Conservation (phyloP, 2,329 filamentous ascomycete genomes). For the Pestalotiopsis fici region DNA sequence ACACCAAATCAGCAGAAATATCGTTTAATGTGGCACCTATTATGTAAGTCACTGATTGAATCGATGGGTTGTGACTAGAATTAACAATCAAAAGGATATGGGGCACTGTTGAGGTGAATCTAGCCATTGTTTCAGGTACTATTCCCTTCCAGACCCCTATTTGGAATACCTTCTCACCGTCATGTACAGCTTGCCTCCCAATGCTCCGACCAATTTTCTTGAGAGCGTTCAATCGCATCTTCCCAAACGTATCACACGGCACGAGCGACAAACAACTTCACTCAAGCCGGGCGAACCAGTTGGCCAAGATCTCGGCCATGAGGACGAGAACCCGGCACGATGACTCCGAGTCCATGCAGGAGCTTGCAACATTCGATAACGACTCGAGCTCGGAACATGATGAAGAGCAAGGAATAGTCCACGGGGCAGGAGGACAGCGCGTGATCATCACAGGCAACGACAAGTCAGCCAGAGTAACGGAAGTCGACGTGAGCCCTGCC, state of each 20-base stretch:
- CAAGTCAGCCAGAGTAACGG: neutral
- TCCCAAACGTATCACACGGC: neutral
- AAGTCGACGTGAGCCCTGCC: neutral
- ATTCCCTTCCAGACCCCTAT: no score
- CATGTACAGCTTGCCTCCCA: conserved; percentile 5
- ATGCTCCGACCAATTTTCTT: conserved; percentile 9
- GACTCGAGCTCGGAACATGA: neutral
- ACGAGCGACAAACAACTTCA: neutral
- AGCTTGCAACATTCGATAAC: neutral
- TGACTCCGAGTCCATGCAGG: neutral
- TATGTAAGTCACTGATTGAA: conserved; percentile 5
- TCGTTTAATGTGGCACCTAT: conserved; percentile 24
- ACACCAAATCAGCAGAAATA: conserved; percentile 22
- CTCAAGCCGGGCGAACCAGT: neutral
- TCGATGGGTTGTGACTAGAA: neutral
- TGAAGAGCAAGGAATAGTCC: neutral
- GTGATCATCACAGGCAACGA: conserved; percentile 3
- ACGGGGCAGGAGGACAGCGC: neutral
- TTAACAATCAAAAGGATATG: conserved; percentile 15
- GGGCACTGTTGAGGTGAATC: conserved; percentile 29
- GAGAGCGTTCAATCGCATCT: conserved; percentile 2
- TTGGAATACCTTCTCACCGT: neutral
- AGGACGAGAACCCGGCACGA: neutral
- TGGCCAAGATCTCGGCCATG: neutral
- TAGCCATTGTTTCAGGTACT: conserved; percentile 28